phyloP scores from a whole-genome alignment of 441 rosid genomes.

The Erodium moschatum region DNA sequence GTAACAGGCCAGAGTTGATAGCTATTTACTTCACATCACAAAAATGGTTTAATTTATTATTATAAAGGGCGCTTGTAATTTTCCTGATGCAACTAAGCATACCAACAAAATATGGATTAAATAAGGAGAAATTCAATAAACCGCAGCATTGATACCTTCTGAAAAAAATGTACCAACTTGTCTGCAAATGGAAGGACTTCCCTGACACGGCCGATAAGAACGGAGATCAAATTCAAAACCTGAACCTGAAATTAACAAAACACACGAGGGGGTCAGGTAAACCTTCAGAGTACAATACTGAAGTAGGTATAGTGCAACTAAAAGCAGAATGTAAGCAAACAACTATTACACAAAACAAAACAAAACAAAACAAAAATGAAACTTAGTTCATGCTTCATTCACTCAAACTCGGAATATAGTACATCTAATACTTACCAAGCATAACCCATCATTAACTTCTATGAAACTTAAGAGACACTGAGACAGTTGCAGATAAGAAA shows the following conservation, averaged over 20 bases:
- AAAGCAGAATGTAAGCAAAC: background rate
- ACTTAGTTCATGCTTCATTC: background rate
- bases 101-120: background rate
- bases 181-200: conserved; percentile 69
- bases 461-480: background rate
- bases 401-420: background rate
- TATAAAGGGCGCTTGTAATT: background rate
- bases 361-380: background rate
- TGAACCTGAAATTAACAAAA: conserved; percentile 61
- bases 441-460: background rate
- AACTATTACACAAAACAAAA: background rate
- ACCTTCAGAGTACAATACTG: conserved; percentile 1
- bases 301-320: background rate
- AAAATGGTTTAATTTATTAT: background rate
- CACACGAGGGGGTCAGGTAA: background rate
- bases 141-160: conserved; percentile 41
- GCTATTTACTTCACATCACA: background rate
- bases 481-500: background rate
- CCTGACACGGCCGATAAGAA: conserved; percentile 68
- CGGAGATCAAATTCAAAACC: conserved; percentile 83
- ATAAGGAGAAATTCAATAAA: background rate
- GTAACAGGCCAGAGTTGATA: background rate
- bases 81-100: background rate
- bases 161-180: conserved; percentile 82
- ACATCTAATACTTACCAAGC: background rate